Percentiles rank a stretch among this genome's conserved stretches.
Evolutionary conservation across 176 grass and related monocot species (phyloP).

Genomic region (Dactylis glomerata): DNA sequence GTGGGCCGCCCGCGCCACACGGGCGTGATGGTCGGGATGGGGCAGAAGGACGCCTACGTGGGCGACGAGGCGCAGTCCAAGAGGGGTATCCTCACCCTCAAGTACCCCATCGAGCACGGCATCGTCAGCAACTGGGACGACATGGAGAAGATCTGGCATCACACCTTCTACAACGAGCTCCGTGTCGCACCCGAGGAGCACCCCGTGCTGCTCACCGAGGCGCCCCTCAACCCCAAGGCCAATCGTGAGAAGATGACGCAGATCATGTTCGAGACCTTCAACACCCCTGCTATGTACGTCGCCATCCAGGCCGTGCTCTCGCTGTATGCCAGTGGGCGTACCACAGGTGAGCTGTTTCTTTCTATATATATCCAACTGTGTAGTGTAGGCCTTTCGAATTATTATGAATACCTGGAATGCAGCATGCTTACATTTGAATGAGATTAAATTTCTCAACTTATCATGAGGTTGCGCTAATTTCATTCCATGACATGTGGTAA

Average conservation of each 20-base stretch:
- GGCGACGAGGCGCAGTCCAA: constrained; percentile 76
- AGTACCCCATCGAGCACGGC: constrained; percentile 77
- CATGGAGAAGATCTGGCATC: constrained; percentile 89
- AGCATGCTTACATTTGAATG: background rate
- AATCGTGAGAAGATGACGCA: constrained; percentile 82
- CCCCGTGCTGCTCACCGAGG: constrained; percentile 66
- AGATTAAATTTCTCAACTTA: background rate
- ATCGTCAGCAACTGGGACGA: constrained; percentile 84
- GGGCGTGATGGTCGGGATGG: constrained; percentile 75
- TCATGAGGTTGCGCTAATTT: background rate
- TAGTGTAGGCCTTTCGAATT: background rate
- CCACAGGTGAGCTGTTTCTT: constrained; percentile 42
- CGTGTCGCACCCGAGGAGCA: constrained; percentile 73
- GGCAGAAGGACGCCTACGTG: constrained; percentile 78
- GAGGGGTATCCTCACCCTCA: constrained; percentile 72
- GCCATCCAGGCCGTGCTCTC: constrained; percentile 82
- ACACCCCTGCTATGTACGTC: constrained; percentile 74
- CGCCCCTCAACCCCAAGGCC: constrained; percentile 77
- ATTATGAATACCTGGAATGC: background rate
- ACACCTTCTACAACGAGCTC: constrained; percentile 85
- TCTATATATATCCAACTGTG: background rate
- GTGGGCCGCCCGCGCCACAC: constrained; percentile 67
- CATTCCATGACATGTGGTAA: background rate
- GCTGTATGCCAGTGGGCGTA: constrained; percentile 72
- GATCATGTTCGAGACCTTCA: constrained; percentile 88